Percentiles rank a stretch among this genome's conserved stretches.
phyloP scores from a whole-genome alignment of 768 basidiomycete species.

The Rhodotorula graminis region DNA sequence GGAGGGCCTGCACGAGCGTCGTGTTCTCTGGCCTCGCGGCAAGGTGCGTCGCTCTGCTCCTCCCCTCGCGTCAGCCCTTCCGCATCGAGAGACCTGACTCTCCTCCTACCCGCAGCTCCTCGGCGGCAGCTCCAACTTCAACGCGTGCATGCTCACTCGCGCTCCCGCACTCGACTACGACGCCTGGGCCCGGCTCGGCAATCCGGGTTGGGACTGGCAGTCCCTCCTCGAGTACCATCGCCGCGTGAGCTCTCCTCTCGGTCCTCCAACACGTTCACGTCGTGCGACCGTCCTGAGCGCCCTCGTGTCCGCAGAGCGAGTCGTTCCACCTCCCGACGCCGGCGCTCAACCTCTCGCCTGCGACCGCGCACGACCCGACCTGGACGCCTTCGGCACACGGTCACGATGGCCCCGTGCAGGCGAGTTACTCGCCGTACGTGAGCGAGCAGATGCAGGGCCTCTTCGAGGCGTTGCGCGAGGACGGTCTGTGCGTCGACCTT shows the following conservation, averaged over 20 bases:
- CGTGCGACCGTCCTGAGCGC: too few species aligned
- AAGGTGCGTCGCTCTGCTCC: slow-evolving; percentile 1
- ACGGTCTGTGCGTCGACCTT: not conserved
- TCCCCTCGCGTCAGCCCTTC: not conserved
- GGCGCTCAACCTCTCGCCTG: not conserved
- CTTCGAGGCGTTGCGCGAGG: not conserved
- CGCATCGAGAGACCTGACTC: not conserved
- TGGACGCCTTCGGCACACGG: not conserved
- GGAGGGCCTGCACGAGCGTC: not conserved
- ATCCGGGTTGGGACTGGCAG: slow-evolving; percentile 27
- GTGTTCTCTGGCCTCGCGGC: not conserved
- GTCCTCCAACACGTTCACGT: too few species aligned
- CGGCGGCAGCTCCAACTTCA: slow-evolving; percentile 31
- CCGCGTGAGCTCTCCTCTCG: not conserved
- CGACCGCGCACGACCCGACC: not conserved
- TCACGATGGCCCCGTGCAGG: not conserved
- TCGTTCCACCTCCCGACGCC: not conserved
- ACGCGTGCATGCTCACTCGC: slow-evolving; percentile 5
- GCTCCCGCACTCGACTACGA: slow-evolving; percentile 4
- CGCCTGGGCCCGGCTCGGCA: slow-evolving; percentile 14
- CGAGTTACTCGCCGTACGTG: slow-evolving; percentile 2
- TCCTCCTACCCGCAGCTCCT: slow-evolving; percentile 1
- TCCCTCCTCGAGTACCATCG: slow-evolving; percentile 9
- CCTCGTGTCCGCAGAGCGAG: not conserved
- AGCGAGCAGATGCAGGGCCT: not conserved